Conservation (phyloP, 805 yeast species). For the Dipodascus geniculatus region DNA sequence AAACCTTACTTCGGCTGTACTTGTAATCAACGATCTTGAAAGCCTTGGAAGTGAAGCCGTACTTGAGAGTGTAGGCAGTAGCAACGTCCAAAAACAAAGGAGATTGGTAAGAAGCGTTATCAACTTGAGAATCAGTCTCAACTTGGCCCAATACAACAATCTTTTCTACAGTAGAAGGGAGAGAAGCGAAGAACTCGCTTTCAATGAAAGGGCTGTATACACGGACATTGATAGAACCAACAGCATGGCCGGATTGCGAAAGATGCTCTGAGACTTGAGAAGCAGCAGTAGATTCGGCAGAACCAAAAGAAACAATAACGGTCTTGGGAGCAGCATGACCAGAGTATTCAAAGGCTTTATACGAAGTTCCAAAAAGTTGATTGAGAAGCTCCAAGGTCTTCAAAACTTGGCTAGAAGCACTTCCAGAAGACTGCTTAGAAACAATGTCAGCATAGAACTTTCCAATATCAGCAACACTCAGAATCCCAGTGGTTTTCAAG, state of each 20-base stretch:
- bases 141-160: constrained; percentile 61
- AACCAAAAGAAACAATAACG: constrained; percentile 75
- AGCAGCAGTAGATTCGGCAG: constrained; percentile 50
- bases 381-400: constrained; percentile 30
- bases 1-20: constrained; percentile 16
- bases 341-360: constrained; percentile 54
- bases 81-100: constrained; percentile 59
- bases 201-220: constrained; percentile 72
- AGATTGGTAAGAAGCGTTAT: constrained; percentile 27
- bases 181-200: constrained; percentile 40
- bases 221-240: constrained; percentile 61
- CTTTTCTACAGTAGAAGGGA: constrained; percentile 48
- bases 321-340: constrained; percentile 55
- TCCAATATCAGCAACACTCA: constrained; percentile 27
- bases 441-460: constrained; percentile 8
- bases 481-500: constrained; percentile 22
- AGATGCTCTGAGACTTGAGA: constrained; percentile 31
- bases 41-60: constrained; percentile 15
- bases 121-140: constrained; percentile 22
- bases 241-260: constrained; percentile 27
- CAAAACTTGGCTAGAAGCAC: constrained; percentile 7
- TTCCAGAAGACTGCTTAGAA: background rate
- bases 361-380: constrained; percentile 39
- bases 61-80: constrained; percentile 47
- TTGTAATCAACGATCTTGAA: constrained; percentile 25